Percentiles rank a stretch among this genome's conserved stretches.
Conservation (phyloP, 148 eudicot species). For the Amaranthus palmeri region DNA sequence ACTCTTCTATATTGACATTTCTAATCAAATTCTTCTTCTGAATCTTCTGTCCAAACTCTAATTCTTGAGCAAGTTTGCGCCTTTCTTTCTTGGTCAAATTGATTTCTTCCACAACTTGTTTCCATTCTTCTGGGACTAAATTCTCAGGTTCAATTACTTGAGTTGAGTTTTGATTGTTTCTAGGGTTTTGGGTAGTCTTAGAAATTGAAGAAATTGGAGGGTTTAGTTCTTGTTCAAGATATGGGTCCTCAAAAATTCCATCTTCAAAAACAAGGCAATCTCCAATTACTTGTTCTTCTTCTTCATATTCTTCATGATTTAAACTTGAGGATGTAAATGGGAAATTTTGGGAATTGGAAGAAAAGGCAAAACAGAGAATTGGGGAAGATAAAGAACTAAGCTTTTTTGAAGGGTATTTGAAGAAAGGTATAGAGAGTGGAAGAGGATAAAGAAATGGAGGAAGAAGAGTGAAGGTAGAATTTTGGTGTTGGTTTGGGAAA, state of each 20-base stretch:
- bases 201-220: slow-evolving; percentile 2
- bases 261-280: slow-evolving; percentile 85
- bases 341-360: neutral
- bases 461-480: neutral
- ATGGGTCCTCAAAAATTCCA: slow-evolving; percentile 74
- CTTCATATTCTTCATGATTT: slow-evolving; percentile 21
- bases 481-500: neutral
- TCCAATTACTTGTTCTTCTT: slow-evolving; percentile 61
- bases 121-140: slow-evolving; percentile 75
- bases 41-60: slow-evolving; percentile 60
- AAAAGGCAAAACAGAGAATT: slow-evolving; percentile 1
- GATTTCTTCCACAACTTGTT: slow-evolving; percentile 46
- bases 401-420: neutral
- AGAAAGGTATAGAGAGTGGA: neutral
- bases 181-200: neutral
- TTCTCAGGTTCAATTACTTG: slow-evolving; percentile 34
- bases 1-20: slow-evolving; percentile 35
- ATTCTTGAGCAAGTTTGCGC: slow-evolving; percentile 55
- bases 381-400: slow-evolving; percentile 17
- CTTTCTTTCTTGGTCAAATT: slow-evolving; percentile 76
- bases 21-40: slow-evolving; percentile 40
- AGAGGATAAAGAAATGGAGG: neutral
- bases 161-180: neutral
- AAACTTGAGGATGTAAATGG: slow-evolving; percentile 1
- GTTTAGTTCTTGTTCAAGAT: slow-evolving; percentile 20